phyloP scores from a whole-genome alignment of 495 filamentous ascomycete genomes.

The Thermothielavioides terrestris region DNA sequence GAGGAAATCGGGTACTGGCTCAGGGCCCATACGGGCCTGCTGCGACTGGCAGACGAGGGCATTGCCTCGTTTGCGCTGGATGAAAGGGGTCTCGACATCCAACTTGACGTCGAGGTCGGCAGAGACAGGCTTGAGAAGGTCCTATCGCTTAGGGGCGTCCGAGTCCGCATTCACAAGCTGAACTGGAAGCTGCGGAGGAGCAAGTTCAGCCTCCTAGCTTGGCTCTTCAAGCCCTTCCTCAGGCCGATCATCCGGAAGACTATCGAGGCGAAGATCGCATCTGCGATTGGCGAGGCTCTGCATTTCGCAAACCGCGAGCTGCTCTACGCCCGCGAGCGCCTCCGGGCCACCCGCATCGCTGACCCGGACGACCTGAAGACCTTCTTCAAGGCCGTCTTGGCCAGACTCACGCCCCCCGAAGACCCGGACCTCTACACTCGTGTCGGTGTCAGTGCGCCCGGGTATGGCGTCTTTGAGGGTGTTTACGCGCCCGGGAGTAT shows the following conservation, averaged over 20 bases:
- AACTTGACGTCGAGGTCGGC: conserved; percentile 72
- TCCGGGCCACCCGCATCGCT: conserved; percentile 75
- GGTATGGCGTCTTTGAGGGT: conserved; percentile 65
- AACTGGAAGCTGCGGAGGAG: conserved; percentile 66
- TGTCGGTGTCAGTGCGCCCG: conserved; percentile 55
- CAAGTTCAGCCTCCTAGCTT: conserved; percentile 66
- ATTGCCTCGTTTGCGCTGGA: conserved; percentile 80
- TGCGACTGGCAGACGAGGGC: conserved; percentile 68
- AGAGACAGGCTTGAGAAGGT: conserved; percentile 68
- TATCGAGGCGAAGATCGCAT: conserved; percentile 69
- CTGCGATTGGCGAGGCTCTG: conserved; percentile 58
- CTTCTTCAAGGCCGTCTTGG: conserved; percentile 72
- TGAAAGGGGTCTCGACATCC: conserved; percentile 75
- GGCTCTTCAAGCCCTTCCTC: conserved; percentile 78
- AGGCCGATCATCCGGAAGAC: conserved; percentile 69
- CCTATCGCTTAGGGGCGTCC: conserved; percentile 63
- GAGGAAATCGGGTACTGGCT: conserved; percentile 77
- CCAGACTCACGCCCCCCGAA: conserved; percentile 58
- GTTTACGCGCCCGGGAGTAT: conserved; percentile 83
- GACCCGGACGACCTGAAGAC: conserved; percentile 71
- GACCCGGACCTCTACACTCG: conserved; percentile 65
- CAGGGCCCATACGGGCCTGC: conserved; percentile 54
- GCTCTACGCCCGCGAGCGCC: conserved; percentile 73
- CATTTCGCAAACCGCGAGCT: conserved; percentile 74
- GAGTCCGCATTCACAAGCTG: conserved; percentile 78